Evolutionary conservation across 768 basidiomycete genomes (phyloP).

Genomic region (Russula virescens): DNA sequence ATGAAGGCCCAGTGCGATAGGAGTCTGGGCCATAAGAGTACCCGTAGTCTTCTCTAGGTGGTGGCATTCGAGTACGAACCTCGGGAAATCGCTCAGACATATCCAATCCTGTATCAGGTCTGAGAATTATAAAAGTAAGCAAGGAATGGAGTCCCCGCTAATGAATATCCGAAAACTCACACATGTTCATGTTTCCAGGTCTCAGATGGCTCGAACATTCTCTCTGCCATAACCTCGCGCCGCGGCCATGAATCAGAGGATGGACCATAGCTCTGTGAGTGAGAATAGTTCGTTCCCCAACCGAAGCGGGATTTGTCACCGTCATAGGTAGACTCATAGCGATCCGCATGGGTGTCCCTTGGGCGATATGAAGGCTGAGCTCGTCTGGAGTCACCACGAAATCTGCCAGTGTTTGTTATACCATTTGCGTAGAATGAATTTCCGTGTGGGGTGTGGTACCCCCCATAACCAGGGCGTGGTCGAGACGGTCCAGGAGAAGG

Average conservation of each 20-base stretch:
- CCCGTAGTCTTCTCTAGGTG: slow-evolving; percentile 31
- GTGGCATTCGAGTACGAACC: slow-evolving; percentile 11
- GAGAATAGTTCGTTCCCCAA: slow-evolving; percentile 18
- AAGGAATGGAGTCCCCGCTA: neutral
- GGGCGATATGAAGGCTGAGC: slow-evolving; percentile 43
- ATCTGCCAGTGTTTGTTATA: slow-evolving; percentile 38
- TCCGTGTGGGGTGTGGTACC: slow-evolving; percentile 42
- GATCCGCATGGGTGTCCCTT: slow-evolving; percentile 26
- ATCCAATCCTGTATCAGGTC: slow-evolving; percentile 11
- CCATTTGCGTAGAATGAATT: slow-evolving; percentile 36
- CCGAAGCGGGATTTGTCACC: slow-evolving; percentile 11
- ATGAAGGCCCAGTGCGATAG: slow-evolving; percentile 37
- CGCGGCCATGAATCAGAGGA: slow-evolving; percentile 27
- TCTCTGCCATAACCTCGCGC: slow-evolving; percentile 39
- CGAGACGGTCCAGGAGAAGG: slow-evolving; percentile 47
- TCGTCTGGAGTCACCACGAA: slow-evolving; percentile 30
- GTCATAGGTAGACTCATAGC: slow-evolving; percentile 13
- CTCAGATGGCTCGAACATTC: slow-evolving; percentile 71
- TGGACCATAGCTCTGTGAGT: slow-evolving; percentile 26
- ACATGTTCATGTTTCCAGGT: slow-evolving; percentile 39
- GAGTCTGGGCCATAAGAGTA: slow-evolving; percentile 44
- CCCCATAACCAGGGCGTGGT: slow-evolving; percentile 43
- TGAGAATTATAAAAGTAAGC: slow-evolving; percentile 11
- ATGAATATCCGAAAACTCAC: slow-evolving; percentile 4
- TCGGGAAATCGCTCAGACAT: slow-evolving; percentile 19